These are phyloP conservation scores for Leccinum subgranulosum DNA, from an alignment of 768 basidiomycete species.

Conservation along the genomic window DNA sequence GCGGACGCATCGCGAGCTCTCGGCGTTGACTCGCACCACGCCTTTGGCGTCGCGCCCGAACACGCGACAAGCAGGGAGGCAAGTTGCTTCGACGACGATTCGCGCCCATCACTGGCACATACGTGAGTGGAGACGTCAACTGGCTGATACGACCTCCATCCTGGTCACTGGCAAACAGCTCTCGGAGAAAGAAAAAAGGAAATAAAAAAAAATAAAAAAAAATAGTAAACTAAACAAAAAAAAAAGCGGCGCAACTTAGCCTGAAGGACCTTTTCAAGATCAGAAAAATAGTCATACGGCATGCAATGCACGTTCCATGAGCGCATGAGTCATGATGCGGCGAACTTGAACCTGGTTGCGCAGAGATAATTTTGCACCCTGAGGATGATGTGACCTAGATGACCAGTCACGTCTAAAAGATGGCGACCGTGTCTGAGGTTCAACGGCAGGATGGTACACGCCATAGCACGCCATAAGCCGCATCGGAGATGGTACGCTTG, in stretches of 20 bases:
- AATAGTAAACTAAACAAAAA: neutral
- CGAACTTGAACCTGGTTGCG: neutral
- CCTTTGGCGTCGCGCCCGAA: no score
- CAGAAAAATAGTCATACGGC: neutral
- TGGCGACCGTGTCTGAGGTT: neutral
- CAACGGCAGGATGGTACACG: neutral
- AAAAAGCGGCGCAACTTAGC: neutral
- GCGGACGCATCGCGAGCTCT: no score
- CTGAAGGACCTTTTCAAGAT: neutral
- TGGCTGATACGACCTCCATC: no score
- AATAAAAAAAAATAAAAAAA: neutral
- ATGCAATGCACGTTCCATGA: neutral
- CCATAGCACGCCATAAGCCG: constrained; percentile 51
- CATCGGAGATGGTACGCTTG: constrained; percentile 65
- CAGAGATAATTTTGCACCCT: neutral
- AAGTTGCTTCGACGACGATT: no score
- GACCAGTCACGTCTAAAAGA: no score
- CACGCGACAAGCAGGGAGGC: no score
- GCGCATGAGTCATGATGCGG: neutral
- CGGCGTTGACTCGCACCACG: no score
- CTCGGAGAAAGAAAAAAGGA: neutral
- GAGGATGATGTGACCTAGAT: neutral
- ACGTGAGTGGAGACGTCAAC: no score
- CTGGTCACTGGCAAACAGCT: neutral
- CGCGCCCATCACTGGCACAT: no score